Evolutionary conservation across 1,284 basidiomycete species (phyloP).

Genomic region (Sanghuangporus baumii): DNA sequence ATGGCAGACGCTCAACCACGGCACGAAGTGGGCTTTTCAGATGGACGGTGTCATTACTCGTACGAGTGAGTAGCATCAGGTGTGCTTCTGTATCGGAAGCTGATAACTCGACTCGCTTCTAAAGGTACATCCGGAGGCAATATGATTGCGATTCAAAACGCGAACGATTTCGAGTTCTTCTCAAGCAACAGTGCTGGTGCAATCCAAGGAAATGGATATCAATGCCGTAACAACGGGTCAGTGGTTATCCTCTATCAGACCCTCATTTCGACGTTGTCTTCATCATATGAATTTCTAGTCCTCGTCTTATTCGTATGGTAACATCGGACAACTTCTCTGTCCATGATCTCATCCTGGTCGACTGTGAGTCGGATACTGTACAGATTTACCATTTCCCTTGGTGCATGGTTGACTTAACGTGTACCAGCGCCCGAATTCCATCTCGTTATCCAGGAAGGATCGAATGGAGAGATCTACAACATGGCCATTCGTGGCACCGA

Average conservation of each 20-base stretch:
- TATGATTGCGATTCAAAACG: conserved; percentile 30
- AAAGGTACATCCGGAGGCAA: conserved; percentile 28
- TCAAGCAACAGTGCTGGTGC: conserved; percentile 32
- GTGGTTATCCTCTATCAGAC: neutral
- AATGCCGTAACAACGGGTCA: conserved; percentile 26
- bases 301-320: conserved; percentile 30
- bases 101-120: neutral
- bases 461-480: conserved; percentile 33
- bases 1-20: conserved; percentile 22
- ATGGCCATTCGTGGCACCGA: conserved; percentile 32
- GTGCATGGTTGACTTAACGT: neutral
- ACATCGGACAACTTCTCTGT: conserved; percentile 30
- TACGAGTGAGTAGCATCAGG: conserved; percentile 4
- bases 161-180: conserved; percentile 34
- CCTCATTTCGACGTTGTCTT: neutral
- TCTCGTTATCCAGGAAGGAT: conserved; percentile 28
- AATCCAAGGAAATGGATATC: conserved; percentile 31
- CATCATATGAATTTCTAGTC: conserved; percentile 19
- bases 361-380: conserved; percentile 20
- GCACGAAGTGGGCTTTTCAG: conserved; percentile 25
- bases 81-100: neutral
- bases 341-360: conserved; percentile 34
- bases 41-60: conserved; percentile 26
- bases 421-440: conserved; percentile 33
- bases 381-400: neutral